Conservation (phyloP, 306 rosid genomes). For the Spatholobus suberectus region DNA sequence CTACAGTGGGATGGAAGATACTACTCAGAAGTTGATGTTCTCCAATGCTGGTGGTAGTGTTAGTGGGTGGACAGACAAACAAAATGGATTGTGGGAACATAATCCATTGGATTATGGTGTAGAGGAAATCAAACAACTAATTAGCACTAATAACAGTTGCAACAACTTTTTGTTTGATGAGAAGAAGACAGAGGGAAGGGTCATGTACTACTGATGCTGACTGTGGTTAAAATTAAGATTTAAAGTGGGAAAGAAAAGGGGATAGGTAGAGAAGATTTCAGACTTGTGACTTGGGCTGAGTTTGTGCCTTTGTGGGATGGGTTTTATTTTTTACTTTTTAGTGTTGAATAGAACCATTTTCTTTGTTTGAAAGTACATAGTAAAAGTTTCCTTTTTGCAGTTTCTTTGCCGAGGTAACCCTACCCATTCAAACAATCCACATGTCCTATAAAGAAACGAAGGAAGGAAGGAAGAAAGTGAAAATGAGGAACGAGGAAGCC, state of each 20-base stretch:
- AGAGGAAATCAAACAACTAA: slow-evolving; percentile 74
- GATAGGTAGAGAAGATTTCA: slow-evolving; percentile 33
- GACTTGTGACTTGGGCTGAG: slow-evolving; percentile 39
- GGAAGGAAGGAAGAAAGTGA: background rate
- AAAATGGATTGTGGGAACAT: slow-evolving; percentile 56
- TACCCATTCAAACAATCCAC: background rate
- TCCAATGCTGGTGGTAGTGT: slow-evolving; percentile 25
- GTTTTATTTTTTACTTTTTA: background rate
- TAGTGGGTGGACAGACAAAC: slow-evolving; percentile 42
- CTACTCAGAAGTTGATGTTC: slow-evolving; percentile 43
- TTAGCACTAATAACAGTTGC: slow-evolving; percentile 52
- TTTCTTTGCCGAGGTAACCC: background rate
- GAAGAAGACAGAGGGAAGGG: slow-evolving; percentile 62
- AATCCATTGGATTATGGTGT: slow-evolving; percentile 63
- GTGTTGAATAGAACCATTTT: slow-evolving; percentile 3
- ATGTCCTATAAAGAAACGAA: background rate
- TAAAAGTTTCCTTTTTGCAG: slow-evolving; percentile 11
- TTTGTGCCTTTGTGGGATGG: slow-evolving; percentile 29
- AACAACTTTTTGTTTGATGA: slow-evolving; percentile 72
- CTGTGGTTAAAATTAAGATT: slow-evolving; percentile 47
- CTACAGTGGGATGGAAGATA: slow-evolving; percentile 48
- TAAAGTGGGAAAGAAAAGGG: slow-evolving; percentile 27
- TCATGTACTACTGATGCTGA: slow-evolving; percentile 64
- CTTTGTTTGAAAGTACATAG: slow-evolving; percentile 5
- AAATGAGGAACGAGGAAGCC: background rate